Conservation (phyloP, 2,329 filamentous ascomycete species). For the Alternaria brassicicola region DNA sequence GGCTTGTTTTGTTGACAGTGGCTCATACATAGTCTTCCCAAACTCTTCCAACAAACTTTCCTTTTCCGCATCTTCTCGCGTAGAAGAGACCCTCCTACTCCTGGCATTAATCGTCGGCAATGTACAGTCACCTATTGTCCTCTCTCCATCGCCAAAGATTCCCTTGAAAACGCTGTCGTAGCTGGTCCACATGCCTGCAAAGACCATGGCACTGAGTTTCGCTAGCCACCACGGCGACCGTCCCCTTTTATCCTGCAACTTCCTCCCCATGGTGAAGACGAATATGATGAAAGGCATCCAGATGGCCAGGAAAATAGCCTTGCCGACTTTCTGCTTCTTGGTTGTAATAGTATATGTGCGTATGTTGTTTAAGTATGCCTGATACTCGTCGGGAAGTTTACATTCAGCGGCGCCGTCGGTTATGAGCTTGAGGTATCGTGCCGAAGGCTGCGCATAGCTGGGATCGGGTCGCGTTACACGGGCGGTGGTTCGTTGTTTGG, state of each 20-base stretch:
- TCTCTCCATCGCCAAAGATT: slow-evolving; percentile 86
- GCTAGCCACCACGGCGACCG: slow-evolving; percentile 71
- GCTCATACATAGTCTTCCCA: not conserved
- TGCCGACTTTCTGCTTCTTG: slow-evolving; percentile 68
- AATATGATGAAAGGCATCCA: slow-evolving; percentile 66
- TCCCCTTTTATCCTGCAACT: slow-evolving; percentile 70
- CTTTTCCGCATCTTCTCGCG: slow-evolving; percentile 17
- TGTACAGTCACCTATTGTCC: slow-evolving; percentile 52
- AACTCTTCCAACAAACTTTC: slow-evolving; percentile 18
- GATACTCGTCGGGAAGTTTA: slow-evolving; percentile 78
- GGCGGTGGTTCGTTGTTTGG: slow-evolving; percentile 29
- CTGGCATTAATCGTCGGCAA: not conserved
- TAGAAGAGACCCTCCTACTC: not conserved
- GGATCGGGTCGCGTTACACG: slow-evolving; percentile 67
- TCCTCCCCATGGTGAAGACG: slow-evolving; percentile 56
- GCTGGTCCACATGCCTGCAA: slow-evolving; percentile 64
- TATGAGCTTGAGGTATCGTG: slow-evolving; percentile 82
- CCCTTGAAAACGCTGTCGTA: slow-evolving; percentile 70
- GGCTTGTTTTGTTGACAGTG: not conserved
- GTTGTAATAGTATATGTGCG: slow-evolving; percentile 74
- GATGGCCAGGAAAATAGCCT: slow-evolving; percentile 63
- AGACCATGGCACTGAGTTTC: slow-evolving; percentile 57
- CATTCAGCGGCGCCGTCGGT: slow-evolving; percentile 80
- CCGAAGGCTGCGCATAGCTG: slow-evolving; percentile 79
- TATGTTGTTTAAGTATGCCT: slow-evolving; percentile 71